Base-by-base conservation (phyloP, 306 rosid genomes). In the Trichosanthes truncata region DNA sequence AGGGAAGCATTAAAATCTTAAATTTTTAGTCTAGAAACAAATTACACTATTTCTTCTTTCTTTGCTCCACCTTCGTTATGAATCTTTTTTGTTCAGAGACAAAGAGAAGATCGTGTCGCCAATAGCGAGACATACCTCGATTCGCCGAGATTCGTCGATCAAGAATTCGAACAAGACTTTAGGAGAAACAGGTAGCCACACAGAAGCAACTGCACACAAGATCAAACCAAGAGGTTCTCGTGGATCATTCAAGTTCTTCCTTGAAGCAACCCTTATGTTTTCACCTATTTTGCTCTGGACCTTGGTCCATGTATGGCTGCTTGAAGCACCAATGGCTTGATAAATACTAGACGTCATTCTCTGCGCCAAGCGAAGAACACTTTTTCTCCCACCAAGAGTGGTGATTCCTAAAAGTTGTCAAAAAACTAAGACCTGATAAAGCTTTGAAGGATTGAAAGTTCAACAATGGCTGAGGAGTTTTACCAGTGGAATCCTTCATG, bases 221-320 rank as follows among this genome's bases (percentile, higher is more conserved):
- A 96, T 96, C 83, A 96, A 83, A 7, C 99, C 98, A 23, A 85
- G 88, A 84, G 98, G 98, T 59, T 96, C 98, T 48, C 90, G 91
- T 9, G 98, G 99, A 67, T 96, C 97, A 13, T 96, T 96, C 91
- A 91, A 84, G 85, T 96, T 96, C 87, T 93, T 96, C 84, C 99
- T 86, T 26, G 98, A 93, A 82, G 94, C 86, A 11, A 93, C 82
- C 78, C 99, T 83, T 35, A 96, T 85, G 83, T 90, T 97, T 53
- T 96, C 99, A 11, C 99, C 99, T 40, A 92, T 88, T 84, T 96
- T 93, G 76, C 93, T 82, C 0, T 96, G 75, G 49, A 89, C 91
- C 73, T 96, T 96, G 5, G 91, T 86, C 97, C 99, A 96, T 55
- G 91, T 87, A 75, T 93, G 89, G 81, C 85, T 83, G 89, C 93